phyloP scores from a whole-genome alignment of 805 yeast genomes.

The Wickerhamiella azyma region DNA sequence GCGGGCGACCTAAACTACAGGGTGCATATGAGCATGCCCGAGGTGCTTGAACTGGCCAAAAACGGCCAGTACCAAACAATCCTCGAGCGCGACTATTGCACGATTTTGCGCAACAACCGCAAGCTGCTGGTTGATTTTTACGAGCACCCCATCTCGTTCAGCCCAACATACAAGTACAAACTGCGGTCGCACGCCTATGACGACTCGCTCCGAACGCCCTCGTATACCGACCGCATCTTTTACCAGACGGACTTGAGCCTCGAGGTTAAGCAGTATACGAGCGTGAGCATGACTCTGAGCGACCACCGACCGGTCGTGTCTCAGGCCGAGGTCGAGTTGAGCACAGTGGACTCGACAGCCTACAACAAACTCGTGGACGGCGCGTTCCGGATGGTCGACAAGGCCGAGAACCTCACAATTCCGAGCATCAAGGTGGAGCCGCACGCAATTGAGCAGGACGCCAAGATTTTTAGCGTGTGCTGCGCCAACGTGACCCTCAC shows the following conservation, averaged over 20 bases:
- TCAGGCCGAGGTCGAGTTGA: slow-evolving; percentile 24
- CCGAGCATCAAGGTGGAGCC: slow-evolving; percentile 30
- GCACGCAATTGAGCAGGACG: slow-evolving; percentile 23
- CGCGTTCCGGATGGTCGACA: slow-evolving; percentile 32
- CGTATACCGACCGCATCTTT: slow-evolving; percentile 47
- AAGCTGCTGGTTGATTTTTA: slow-evolving; percentile 32
- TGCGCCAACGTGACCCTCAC: slow-evolving; percentile 5
- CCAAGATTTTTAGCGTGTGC: slow-evolving; percentile 18
- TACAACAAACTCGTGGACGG: slow-evolving; percentile 27
- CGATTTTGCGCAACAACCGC: slow-evolving; percentile 23
- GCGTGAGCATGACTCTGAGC: slow-evolving; percentile 23
- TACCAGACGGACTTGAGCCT: slow-evolving; percentile 22
- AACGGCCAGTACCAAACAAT: slow-evolving; percentile 26
- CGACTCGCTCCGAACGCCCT: slow-evolving; percentile 32
- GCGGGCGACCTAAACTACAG: slow-evolving; percentile 48
- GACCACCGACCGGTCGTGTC: slow-evolving; percentile 46
- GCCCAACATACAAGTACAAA: slow-evolving; percentile 41
- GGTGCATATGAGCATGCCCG: slow-evolving; percentile 30
- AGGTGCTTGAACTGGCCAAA: slow-evolving; percentile 23
- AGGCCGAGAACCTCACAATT: slow-evolving; percentile 32
- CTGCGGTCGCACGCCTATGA: slow-evolving; percentile 18
- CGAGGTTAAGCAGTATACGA: neutral
- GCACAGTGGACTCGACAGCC: slow-evolving; percentile 28
- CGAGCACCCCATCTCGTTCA: slow-evolving; percentile 36
- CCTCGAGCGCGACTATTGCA: slow-evolving; percentile 33